Evolutionary conservation across 2,329 filamentous ascomycete species (phyloP), one percentile per base, ranked within the genome.

Genomic region (Orbilia quercus): DNA sequence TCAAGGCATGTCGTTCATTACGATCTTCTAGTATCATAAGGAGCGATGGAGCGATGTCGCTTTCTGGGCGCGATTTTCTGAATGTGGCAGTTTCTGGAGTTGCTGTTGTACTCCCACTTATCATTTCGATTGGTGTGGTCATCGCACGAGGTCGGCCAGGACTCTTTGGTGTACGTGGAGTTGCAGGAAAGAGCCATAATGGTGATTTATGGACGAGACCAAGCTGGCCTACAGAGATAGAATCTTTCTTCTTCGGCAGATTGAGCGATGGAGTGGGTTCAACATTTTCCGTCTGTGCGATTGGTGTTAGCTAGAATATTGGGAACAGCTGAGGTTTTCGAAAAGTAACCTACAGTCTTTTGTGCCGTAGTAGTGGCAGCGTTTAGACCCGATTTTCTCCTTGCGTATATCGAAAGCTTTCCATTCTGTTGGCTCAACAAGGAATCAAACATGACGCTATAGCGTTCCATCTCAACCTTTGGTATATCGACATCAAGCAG

Each of bases 361-460:
- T 58, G 42, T 31, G 76, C 70, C 25, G 18, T 22, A 16, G 50
- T 31, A 45, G 22, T n/a, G n/a, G n/a, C 36, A 40, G 44, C 50
- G 18, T 62, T 40, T 16, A 73, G 22, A 7, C 62, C 63, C 5
- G 74, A 74, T 55, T 69, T 74, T 31, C 69, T 42, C 28, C 70
- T 55, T 11, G 69, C 69, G 34, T 75, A 74, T 14, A 74, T 64
- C 7, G 62, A 69, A 22, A 58, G 47, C 28, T 69, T 74, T n/a
- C 38, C 48, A 7, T 51, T 50, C 31, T 72, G 69, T 16, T 64
- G 77, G 73, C 87, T 85, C 23, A 96, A 82, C 5, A 97, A 84
- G 38, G 86, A 86, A 63, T 89, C 88, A 79, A 98, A 97, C 93
- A 97, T 97, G 76, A 97, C 86, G 77, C 92, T 96, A 77, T 96